These are phyloP conservation scores for Hyphodiscus sp. DNA, from an alignment of 2,329 filamentous ascomycete species.

Conservation along the genomic window DNA sequence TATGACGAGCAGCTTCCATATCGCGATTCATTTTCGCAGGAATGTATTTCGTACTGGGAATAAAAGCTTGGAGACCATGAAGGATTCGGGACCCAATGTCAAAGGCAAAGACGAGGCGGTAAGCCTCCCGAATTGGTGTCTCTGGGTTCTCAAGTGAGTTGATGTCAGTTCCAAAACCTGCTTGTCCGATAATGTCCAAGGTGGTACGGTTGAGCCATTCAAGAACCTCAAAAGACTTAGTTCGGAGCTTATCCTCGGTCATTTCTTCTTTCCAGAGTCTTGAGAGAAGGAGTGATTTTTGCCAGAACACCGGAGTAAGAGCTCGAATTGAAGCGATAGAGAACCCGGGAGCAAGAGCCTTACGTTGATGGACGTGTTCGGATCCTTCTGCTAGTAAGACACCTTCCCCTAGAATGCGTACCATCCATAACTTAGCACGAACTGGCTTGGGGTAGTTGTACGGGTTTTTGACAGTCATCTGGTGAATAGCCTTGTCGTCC, in stretches of 20 bases:
- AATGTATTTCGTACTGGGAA: slow-evolving; percentile 45
- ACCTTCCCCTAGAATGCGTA: slow-evolving; percentile 61
- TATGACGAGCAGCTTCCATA: slow-evolving; percentile 64
- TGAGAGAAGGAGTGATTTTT: slow-evolving; percentile 35
- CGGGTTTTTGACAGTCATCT: slow-evolving; percentile 44
- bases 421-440: slow-evolving; percentile 47
- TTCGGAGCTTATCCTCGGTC: slow-evolving; percentile 28
- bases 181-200: slow-evolving; percentile 67
- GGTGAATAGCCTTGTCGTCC: slow-evolving; percentile 38
- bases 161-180: slow-evolving; percentile 65
- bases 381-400: slow-evolving; percentile 72
- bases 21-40: slow-evolving; percentile 52
- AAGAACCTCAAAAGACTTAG: slow-evolving; percentile 26
- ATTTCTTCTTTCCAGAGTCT: slow-evolving; percentile 44
- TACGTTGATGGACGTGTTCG: slow-evolving; percentile 48
- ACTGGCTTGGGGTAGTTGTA: slow-evolving; percentile 42
- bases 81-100: slow-evolving; percentile 41
- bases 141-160: slow-evolving; percentile 55
- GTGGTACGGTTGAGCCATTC: slow-evolving; percentile 59
- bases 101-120: slow-evolving; percentile 41
- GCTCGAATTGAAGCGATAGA: slow-evolving; percentile 76
- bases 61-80: slow-evolving; percentile 43
- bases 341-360: slow-evolving; percentile 73
- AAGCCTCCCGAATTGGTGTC: slow-evolving; percentile 51
- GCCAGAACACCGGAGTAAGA: slow-evolving; percentile 59